Conservation (phyloP, 495 filamentous ascomycete species). For the Penicillium cosmopolitanum region DNA sequence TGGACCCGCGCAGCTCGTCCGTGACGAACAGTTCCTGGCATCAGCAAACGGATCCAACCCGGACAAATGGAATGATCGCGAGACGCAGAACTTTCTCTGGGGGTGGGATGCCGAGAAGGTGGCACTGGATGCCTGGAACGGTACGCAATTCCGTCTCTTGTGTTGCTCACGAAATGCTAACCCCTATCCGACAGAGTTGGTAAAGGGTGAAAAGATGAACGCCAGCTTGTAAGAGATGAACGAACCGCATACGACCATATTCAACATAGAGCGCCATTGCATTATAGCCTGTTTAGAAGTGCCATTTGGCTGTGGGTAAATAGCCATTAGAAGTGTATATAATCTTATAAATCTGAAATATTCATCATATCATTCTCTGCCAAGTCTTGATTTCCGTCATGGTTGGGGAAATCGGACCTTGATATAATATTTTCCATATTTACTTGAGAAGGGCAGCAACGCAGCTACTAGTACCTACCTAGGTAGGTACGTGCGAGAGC, state of each 20-base stretch:
- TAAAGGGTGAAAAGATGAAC: constrained; percentile 8
- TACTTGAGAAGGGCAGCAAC: too few relatives aligned
- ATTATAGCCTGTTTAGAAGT: neutral
- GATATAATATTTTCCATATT: too few relatives aligned
- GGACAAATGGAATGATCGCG: constrained; percentile 54
- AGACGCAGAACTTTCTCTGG: constrained; percentile 49
- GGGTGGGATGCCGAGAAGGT: constrained; percentile 53
- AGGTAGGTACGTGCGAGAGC: too few relatives aligned
- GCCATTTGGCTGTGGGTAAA: neutral
- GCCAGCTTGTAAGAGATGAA: constrained; percentile 16
- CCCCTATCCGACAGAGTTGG: neutral
- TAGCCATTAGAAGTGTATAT: constrained; percentile 2
- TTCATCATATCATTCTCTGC: constrained; percentile 7
- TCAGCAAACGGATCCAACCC: constrained; percentile 44
- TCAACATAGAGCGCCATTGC: constrained; percentile 4
- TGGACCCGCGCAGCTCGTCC: constrained; percentile 52
- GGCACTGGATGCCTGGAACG: constrained; percentile 45
- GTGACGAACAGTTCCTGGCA: constrained; percentile 49
- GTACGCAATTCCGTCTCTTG: constrained; percentile 26
- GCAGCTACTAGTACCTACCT: too few relatives aligned
- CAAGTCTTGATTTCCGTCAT: neutral
- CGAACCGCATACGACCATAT: neutral
- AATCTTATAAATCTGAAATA: neutral
- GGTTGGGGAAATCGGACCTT: too few relatives aligned
- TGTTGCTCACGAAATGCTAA: constrained; percentile 11